Evolutionary conservation across 1,139 yeast species (phyloP).

Genomic region (Suhomyces bokatorum): DNA sequence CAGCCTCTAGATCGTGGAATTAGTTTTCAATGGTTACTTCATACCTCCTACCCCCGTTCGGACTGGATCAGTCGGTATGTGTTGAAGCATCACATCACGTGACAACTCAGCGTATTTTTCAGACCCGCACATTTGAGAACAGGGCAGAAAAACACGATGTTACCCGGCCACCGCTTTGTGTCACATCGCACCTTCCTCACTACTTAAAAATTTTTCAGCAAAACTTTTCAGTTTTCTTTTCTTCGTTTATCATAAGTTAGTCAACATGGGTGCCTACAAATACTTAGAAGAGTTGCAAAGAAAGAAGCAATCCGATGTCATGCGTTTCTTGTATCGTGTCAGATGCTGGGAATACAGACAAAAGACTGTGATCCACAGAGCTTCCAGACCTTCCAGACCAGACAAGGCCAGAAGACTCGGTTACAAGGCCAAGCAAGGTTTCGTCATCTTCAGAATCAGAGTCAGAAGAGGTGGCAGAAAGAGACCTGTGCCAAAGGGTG

Average conservation of each 20-base stretch:
- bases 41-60: too few relatives aligned
- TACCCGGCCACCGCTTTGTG: slow-evolving; percentile 12
- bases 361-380: slow-evolving; percentile 98
- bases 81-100: neutral
- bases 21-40: too few relatives aligned
- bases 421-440: slow-evolving; percentile 99
- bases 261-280: slow-evolving; percentile 98
- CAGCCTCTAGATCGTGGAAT: too few relatives aligned
- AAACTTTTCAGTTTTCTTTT: slow-evolving; percentile 11
- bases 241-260: slow-evolving; percentile 18
- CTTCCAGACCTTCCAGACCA: slow-evolving; percentile 98
- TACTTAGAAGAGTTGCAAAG: slow-evolving; percentile 99
- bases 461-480: slow-evolving; percentile 99
- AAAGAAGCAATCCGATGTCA: slow-evolving; percentile 99
- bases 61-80: too few relatives aligned
- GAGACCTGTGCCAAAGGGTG: slow-evolving; percentile 99
- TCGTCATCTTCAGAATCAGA: slow-evolving; percentile 96
- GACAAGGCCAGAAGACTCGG: slow-evolving; percentile 99
- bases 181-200: neutral
- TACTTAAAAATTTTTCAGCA: slow-evolving; percentile 17
- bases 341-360: slow-evolving; percentile 99
- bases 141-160: slow-evolving; percentile 2
- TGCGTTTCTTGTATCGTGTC: slow-evolving; percentile 98
- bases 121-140: slow-evolving; percentile 4
- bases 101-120: slow-evolving; percentile 1